Evolutionary conservation across 2,329 filamentous ascomycete genomes (phyloP), one percentile per base, ranked within the genome.

Genomic region (Tolypocladium inflatum): DNA sequence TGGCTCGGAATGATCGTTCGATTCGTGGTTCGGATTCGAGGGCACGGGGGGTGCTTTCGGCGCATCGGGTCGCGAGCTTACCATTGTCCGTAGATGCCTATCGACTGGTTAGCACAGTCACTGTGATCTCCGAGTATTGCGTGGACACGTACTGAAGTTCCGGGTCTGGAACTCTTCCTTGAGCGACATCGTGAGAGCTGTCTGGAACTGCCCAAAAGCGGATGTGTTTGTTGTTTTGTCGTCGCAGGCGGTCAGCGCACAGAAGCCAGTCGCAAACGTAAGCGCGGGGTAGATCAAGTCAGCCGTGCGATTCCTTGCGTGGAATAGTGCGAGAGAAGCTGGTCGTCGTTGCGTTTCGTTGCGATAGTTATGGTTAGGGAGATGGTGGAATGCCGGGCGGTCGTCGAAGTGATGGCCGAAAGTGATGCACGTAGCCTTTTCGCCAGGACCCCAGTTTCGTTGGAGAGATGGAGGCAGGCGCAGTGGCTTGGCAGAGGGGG

Each of bases 1-100:
- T 5, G 43, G 15, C 8, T 30, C 15, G 23, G 15, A 30, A 17
- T 13, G 23, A 23, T 26, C 26, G 45, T 33, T 50, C 26, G 45
- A 50, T 10, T 51, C 48, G 30, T 37, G 48, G 30, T 35, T 21
- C 30, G 30, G 30, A 37, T 37, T 21, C 48, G 30, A 37, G 48
- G 4, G 30, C 4, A 3, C 19, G 13, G 26, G 17, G 19, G 15
- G 5, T 15, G 30, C 19, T 19, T n/a, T 52, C 19, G 39, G 48
- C 52, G 37, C 37, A 45, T 45, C 26, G 21, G 54, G 39, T 52
- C 19, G 50, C 56, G 55, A 58, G 70, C 83, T 80, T 79, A 89
- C 86, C 86, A 89, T 86, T 89, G 86, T 73, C 83, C 86, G 68
- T 89, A 89, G 74, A 89, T 89, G 74, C 86, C 86, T 89, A 26